These are phyloP conservation scores for Globisporangium alternatum DNA, from an alignment of 352 stramenopile species.

Conservation along the genomic window DNA sequence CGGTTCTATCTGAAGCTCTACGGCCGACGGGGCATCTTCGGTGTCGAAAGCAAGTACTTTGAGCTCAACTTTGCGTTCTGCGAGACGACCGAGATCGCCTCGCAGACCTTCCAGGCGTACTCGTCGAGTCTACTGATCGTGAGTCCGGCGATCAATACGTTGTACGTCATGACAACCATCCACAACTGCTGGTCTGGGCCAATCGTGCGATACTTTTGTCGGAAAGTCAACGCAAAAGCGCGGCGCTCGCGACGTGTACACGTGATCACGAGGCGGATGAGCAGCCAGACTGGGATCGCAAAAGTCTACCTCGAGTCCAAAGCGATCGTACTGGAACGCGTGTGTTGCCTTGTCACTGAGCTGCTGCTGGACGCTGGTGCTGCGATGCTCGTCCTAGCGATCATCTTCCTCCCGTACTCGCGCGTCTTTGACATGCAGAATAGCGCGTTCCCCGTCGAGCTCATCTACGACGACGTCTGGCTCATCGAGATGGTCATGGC, in stretches of 20 bases:
- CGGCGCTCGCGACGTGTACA: background rate
- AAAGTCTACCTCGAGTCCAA: background rate
- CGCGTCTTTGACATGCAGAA: background rate
- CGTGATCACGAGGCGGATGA: background rate
- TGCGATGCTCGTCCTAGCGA: background rate
- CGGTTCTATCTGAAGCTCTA: background rate
- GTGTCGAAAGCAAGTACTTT: slow-evolving; percentile 3
- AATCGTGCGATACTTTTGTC: background rate
- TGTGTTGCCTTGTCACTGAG: background rate
- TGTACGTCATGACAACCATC: slow-evolving; percentile 1
- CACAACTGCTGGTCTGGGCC: background rate
- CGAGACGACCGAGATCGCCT: background rate
- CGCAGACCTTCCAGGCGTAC: slow-evolving; percentile 4
- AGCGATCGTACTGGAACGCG: background rate
- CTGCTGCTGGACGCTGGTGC: background rate
- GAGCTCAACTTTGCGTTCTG: background rate
- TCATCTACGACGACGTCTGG: background rate
- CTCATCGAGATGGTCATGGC: slow-evolving; percentile 5
- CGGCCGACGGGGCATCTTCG: background rate
- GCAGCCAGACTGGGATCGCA: background rate
- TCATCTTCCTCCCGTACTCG: background rate
- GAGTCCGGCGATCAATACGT: background rate
- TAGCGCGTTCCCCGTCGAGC: background rate
- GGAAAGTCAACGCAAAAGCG: background rate
- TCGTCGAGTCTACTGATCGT: background rate